Evolutionary conservation across 2,329 filamentous ascomycete genomes (phyloP).

Genomic region (Hypomyces perniciosus): DNA sequence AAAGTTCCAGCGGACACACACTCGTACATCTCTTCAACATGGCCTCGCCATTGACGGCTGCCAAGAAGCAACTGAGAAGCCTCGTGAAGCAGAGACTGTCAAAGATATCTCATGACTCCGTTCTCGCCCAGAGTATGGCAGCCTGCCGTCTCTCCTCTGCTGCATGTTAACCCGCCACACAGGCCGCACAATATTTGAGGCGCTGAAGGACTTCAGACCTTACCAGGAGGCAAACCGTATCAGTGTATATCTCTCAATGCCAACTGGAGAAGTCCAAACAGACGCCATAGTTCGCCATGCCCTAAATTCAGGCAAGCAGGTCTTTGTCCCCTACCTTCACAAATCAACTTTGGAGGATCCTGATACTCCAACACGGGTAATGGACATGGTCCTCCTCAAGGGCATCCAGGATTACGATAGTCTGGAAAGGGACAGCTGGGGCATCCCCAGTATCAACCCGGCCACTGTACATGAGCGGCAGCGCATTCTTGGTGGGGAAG

Average conservation of each 20-base stretch:
- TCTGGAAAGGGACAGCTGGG: constrained; percentile 77
- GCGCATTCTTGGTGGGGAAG: constrained; percentile 65
- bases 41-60: constrained; percentile 50
- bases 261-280: constrained; percentile 77
- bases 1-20: background rate
- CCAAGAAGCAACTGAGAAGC: constrained; percentile 71
- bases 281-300: constrained; percentile 76
- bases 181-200: constrained; percentile 62
- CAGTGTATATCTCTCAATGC: constrained; percentile 92
- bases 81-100: constrained; percentile 63
- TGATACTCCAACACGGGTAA: constrained; percentile 59
- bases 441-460: constrained; percentile 77
- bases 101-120: constrained; percentile 53
- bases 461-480: constrained; percentile 59
- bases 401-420: constrained; percentile 72
- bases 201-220: constrained; percentile 61
- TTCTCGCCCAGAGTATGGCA: constrained; percentile 63
- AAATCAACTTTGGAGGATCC: constrained; percentile 43
- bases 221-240: constrained; percentile 71
- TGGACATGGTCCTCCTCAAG: constrained; percentile 88
- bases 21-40: constrained; percentile 28
- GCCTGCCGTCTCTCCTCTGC: background rate
- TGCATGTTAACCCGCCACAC: constrained; percentile 1
- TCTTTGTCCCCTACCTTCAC: constrained; percentile 89
- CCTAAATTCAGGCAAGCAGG: constrained; percentile 67